Conservation (phyloP, 2,329 filamentous ascomycete species). For the Trichophyton equinum region DNA sequence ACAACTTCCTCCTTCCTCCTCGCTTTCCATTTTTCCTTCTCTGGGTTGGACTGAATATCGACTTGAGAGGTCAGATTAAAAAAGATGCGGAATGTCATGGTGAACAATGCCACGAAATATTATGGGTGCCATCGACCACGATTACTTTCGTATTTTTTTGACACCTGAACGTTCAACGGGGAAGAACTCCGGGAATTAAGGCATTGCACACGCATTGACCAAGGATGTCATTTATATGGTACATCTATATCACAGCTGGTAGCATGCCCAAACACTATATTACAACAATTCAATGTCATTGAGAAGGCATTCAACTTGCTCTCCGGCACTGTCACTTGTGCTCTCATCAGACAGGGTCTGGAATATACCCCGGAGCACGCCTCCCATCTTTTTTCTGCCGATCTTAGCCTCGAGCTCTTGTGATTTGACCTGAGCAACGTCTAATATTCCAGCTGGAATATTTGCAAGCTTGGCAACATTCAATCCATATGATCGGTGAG, state of each 20-base stretch:
- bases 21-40: background rate
- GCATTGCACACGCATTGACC: background rate
- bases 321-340: conserved; percentile 13
- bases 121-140: too few species aligned
- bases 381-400: conserved; percentile 46
- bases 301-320: conserved; percentile 25
- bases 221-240: background rate
- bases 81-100: too few species aligned
- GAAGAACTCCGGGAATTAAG: background rate
- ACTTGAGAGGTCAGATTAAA: too few species aligned
- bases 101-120: too few species aligned
- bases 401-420: conserved; percentile 65
- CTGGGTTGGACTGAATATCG: too few species aligned
- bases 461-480: conserved; percentile 83
- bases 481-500: conserved; percentile 84
- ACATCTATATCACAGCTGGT: background rate
- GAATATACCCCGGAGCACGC: conserved; percentile 23
- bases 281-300: conserved; percentile 35
- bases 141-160: background rate
- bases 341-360: background rate
- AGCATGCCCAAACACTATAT: background rate
- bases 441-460: conserved; percentile 63
- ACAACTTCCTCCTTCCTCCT: background rate
- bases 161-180: background rate
- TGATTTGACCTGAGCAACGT: conserved; percentile 68